phyloP scores from a whole-genome alignment of 768 basidiomycete species.

The Tephrocybe sp. region DNA sequence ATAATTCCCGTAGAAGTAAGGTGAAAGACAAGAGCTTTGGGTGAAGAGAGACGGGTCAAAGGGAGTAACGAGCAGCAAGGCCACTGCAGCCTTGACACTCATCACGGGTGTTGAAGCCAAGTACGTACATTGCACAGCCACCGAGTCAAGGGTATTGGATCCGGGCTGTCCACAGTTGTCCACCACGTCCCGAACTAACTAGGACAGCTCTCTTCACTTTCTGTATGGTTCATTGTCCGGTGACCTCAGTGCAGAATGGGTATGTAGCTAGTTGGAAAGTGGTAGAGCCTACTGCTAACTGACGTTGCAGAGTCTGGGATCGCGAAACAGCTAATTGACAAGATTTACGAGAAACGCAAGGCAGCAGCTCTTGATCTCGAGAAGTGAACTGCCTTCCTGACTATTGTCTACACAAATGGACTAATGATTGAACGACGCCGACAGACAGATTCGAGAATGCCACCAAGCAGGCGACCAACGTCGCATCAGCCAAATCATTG shows the following conservation, averaged over 20 bases:
- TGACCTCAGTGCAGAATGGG: constrained; percentile 22
- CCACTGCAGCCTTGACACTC: constrained; percentile 19
- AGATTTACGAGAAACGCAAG: constrained; percentile 96
- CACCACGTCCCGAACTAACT: too few relatives aligned
- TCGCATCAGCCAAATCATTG: constrained; percentile 83
- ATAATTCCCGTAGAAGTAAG: constrained; percentile 55
- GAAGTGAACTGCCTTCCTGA: constrained; percentile 52
- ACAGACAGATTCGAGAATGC: constrained; percentile 82
- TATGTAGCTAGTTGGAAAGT: constrained; percentile 9
- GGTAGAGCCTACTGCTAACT: neutral
- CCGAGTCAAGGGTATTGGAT: too few relatives aligned
- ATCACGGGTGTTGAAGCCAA: neutral
- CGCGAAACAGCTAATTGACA: constrained; percentile 81
- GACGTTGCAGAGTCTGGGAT: constrained; percentile 61
- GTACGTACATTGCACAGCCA: constrained; percentile 20
- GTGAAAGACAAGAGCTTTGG: constrained; percentile 42
- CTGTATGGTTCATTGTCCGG: constrained; percentile 8
- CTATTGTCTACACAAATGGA: neutral
- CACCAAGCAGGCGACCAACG: constrained; percentile 77
- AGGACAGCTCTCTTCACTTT: too few relatives aligned
- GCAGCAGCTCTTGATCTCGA: constrained; percentile 93
- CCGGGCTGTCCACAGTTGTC: too few relatives aligned
- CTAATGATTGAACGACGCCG: constrained; percentile 1
- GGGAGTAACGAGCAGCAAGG: constrained; percentile 43
- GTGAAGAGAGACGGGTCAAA: constrained; percentile 38